Evolutionary conservation across 2,329 filamentous ascomycete genomes (phyloP).

Genomic region (Talaromyces sp.): DNA sequence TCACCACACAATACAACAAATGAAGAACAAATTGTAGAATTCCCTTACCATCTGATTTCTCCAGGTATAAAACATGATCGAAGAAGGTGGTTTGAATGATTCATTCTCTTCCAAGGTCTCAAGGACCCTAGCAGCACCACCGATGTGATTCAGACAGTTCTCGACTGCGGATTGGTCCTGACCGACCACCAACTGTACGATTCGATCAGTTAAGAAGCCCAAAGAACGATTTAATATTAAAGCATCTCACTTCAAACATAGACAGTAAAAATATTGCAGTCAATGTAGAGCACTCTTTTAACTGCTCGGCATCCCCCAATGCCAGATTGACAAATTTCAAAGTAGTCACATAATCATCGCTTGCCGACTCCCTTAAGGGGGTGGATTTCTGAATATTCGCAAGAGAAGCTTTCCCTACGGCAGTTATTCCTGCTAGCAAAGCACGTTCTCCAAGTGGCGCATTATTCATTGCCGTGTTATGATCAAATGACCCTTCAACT

Average conservation of each 20-base stretch:
- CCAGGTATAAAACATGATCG: conserved; percentile 2
- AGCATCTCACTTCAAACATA: conserved; percentile 5
- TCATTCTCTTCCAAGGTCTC: background rate
- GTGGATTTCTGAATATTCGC: conserved; percentile 1
- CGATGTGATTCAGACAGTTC: conserved; percentile 4
- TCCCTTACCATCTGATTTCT: conserved; percentile 1
- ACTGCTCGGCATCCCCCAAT: background rate
- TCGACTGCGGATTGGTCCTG: background rate
- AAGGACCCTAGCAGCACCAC: background rate
- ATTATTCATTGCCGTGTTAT: background rate
- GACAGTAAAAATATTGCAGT: conserved; percentile 5
- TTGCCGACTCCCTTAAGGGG: conserved; percentile 4
- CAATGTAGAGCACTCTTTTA: conserved; percentile 3
- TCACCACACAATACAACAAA: background rate
- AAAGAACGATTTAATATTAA: too few relatives aligned
- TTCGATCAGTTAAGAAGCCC: background rate
- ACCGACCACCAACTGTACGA: background rate
- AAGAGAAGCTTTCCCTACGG: conserved; percentile 4
- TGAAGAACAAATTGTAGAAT: background rate
- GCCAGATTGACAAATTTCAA: conserved; percentile 1
- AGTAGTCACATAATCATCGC: conserved; percentile 3
- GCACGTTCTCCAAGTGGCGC: conserved; percentile 5
- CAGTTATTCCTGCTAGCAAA: conserved; percentile 1
- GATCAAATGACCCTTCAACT: conserved; percentile 7
- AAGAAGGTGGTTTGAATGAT: background rate